phyloP scores from a whole-genome alignment of 2,329 filamentous ascomycete genomes.

The Nigrospora sphaerica region DNA sequence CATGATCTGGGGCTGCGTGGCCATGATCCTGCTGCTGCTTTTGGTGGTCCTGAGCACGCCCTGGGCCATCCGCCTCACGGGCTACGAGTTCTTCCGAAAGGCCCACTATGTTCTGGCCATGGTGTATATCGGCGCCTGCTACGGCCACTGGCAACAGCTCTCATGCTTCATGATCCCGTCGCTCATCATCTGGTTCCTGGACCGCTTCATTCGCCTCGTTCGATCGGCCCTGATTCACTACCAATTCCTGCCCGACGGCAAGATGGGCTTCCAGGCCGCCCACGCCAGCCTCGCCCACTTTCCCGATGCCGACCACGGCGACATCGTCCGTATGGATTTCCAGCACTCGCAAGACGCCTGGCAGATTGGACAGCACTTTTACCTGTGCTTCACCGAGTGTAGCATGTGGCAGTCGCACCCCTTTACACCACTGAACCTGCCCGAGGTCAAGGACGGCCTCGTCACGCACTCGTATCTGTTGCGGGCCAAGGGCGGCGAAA shows the following conservation, averaged over 20 bases:
- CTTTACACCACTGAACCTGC: slow-evolving; percentile 56
- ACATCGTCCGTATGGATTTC: slow-evolving; percentile 61
- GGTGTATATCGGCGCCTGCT: slow-evolving; percentile 68
- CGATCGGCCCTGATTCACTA: slow-evolving; percentile 56
- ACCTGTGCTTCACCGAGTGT: slow-evolving; percentile 58
- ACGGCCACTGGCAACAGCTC: slow-evolving; percentile 65
- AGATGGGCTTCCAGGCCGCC: slow-evolving; percentile 47
- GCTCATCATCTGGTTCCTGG: slow-evolving; percentile 57
- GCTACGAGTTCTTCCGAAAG: slow-evolving; percentile 74
- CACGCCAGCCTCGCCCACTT: slow-evolving; percentile 46
- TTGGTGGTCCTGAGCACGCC: slow-evolving; percentile 52
- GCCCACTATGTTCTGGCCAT: slow-evolving; percentile 66
- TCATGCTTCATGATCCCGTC: slow-evolving; percentile 63
- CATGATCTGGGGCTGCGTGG: slow-evolving; percentile 67
- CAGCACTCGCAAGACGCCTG: slow-evolving; percentile 53
- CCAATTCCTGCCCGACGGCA: slow-evolving; percentile 36
- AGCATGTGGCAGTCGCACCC: slow-evolving; percentile 69
- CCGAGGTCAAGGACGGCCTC: slow-evolving; percentile 28
- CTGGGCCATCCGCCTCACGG: slow-evolving; percentile 56
- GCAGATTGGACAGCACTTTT: slow-evolving; percentile 65
- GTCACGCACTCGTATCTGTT: slow-evolving; percentile 50
- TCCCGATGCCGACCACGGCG: slow-evolving; percentile 47
- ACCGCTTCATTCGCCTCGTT: slow-evolving; percentile 51
- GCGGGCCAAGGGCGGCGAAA: slow-evolving; percentile 53
- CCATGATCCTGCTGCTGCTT: slow-evolving; percentile 55